Evolutionary conservation across 2,329 filamentous ascomycete species (phyloP).

Genomic region (Aspergillus calidoustus): DNA sequence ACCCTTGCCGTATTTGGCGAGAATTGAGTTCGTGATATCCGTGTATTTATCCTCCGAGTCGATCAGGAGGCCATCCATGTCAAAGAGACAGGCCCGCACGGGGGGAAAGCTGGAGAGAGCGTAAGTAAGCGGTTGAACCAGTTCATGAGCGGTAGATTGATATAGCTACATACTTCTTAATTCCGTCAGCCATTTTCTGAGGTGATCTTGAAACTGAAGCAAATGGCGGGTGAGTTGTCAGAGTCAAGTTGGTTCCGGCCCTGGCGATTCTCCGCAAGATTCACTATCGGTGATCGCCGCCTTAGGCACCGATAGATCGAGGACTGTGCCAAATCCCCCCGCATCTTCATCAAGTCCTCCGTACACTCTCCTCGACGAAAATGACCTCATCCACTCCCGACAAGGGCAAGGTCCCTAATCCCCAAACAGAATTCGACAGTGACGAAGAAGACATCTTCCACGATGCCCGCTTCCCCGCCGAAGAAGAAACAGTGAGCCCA

Average conservation of each 20-base stretch:
- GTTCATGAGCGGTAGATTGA: too few species aligned
- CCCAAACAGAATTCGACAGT: constrained; percentile 32
- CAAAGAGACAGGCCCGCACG: constrained; percentile 90
- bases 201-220: background rate
- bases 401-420: constrained; percentile 7
- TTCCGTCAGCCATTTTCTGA: constrained; percentile 10
- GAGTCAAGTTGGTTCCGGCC: background rate
- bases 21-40: constrained; percentile 77
- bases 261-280: background rate
- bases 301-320: background rate
- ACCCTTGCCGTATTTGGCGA: constrained; percentile 74
- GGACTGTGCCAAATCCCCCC: background rate
- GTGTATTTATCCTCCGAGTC: constrained; percentile 93
- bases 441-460: constrained; percentile 47
- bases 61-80: constrained; percentile 97
- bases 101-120: constrained; percentile 66
- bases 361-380: constrained; percentile 3
- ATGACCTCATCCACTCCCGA: constrained; percentile 21
- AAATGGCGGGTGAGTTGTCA: background rate
- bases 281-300: background rate
- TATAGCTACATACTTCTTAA: constrained; percentile 10
- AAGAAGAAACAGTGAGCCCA: constrained; percentile 52
- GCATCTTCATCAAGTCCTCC: background rate
- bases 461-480: constrained; percentile 50
- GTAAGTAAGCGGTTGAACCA: background rate